Base-by-base conservation (phyloP, 108 stramenopile species). In the Cyclostephanos invisitatus region DNA sequence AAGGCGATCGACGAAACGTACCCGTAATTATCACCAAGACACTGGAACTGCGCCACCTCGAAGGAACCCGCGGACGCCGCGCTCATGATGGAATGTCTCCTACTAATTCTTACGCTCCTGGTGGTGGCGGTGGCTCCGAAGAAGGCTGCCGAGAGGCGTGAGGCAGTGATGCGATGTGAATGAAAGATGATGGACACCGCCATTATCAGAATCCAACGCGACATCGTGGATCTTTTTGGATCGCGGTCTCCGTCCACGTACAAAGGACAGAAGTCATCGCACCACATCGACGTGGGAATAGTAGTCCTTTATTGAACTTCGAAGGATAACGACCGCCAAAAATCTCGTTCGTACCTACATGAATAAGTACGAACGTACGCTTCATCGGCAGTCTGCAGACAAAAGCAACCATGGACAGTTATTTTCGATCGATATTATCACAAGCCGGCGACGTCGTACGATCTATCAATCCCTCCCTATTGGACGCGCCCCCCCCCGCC, bases 21-120 rank as follows among this genome's bases (percentile, higher is more conserved):
- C 78, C 78, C 85, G 64, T 88, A 87, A 68, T 94, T 94, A 66
- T 94, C 93, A 61, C 71, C 64, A 17, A 91, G 68, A 68, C 90
- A 90, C 3, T 80, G 86, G 72, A 94, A 90, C 67, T 90, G 90
- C 40, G 55, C 72, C 1, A 80, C 49, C 47, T 73, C 68, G 25
- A 80, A 69, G 46, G 78, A 68, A 28, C 44, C 67, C 18, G 42
- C 65, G 7, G 36, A 29, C 24, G 25, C 55, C 24, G 25, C 55
- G 21, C 59, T 62, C 25, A 48, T 53, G 27, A 62, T 47, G 46
- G 11, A 27, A 35, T 59, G 38, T 29, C 59, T 61, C 70, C 59
- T 61, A 49, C 70, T 57, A 1, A 20, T n/a, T 10, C 47, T 47
- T 14, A 29, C 37, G 4, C 28, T 68, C 2, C 14, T 1, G 32